Base-by-base conservation (phyloP, 176 grass and related monocot species). In the Luzula sylvatica region DNA sequence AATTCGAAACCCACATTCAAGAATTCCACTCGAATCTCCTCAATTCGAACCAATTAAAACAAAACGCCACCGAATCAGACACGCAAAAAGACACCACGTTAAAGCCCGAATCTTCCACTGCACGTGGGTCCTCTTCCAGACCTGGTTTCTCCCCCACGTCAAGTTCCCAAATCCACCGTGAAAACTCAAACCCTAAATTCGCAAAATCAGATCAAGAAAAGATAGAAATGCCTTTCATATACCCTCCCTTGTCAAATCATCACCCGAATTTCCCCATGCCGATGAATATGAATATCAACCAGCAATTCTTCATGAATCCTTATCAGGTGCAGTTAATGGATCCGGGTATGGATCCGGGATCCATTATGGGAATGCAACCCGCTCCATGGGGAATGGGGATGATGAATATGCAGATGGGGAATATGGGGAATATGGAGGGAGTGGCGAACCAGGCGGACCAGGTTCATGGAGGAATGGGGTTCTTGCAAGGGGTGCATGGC, bases 61-160 rank as follows among this genome's bases (percentile, higher is more conserved):
- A 75, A 73, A 67, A 73, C 41, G 59, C 62, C 11, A 75, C 73
- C 16, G 81, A 82, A 70, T 66, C 72, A 61, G 86, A 90, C 46
- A 68, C 80, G 52, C 70, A 70, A 17, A 90, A 81, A 26, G 72
- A 74, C 9, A 46, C 76, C 29, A 28, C 39, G 61, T 69, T 82
- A 38, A 73, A 81, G 57, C 81, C 87, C 23, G 81, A 93, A 81
- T 78, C 80, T 43, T 93, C 81, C 22, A 86, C 81, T 46, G 81
- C 77, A 64, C 77, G 73, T 65, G 87, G 66, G 70, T 81, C 87
- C 64, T 51, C 53, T 70, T 69, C 80, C 54, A 26, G 11, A 52
- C 38, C 23, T 2, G 79, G 62, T 40, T 60, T 78, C 61, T 78
- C 81, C 26, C 85, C 79, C 39, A 73, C 65, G 51, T 83, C 79